Percentiles rank a stretch among this genome's conserved stretches.
Evolutionary conservation across 352 stramenopile species (phyloP).

Genomic region (Phytophthora sp.): DNA sequence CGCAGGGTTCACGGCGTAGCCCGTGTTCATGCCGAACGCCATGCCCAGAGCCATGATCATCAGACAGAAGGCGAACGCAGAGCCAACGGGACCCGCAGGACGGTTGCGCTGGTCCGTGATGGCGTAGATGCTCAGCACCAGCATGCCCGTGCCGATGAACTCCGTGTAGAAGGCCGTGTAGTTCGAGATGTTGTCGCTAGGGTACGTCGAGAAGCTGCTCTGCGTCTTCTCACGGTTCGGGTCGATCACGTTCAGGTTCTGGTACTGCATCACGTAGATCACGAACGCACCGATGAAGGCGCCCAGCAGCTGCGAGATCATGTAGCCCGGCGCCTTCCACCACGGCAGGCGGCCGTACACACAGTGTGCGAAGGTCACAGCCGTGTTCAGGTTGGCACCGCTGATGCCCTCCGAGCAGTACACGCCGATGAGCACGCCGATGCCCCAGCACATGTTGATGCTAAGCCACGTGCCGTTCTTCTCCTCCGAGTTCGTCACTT

Average conservation of each 20-base stretch:
- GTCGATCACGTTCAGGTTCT: conserved; percentile 47
- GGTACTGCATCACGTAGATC: conserved; percentile 58
- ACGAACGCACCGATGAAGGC: conserved; percentile 41
- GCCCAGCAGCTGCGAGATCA: conserved; percentile 46
- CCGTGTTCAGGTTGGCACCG: conserved; percentile 59
- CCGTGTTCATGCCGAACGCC: conserved; percentile 56
- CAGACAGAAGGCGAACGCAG: conserved; percentile 39
- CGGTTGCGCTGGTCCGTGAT: conserved; percentile 55
- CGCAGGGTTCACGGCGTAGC: conserved; percentile 58
- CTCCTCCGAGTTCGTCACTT: conserved; percentile 48
- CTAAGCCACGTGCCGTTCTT: conserved; percentile 56
- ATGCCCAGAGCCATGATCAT: conserved; percentile 63
- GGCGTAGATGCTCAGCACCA: conserved; percentile 50
- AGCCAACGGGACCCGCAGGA: conserved; percentile 30
- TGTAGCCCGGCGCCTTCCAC: conserved; percentile 48
- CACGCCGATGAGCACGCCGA: conserved; percentile 44
- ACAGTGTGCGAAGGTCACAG: conserved; percentile 49
- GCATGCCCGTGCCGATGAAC: conserved; percentile 53
- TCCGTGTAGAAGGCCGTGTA: conserved; percentile 58
- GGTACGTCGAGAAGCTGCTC: conserved; percentile 50
- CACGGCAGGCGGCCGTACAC: conserved; percentile 42
- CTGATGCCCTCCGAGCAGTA: conserved; percentile 46
- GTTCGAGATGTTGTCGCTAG: conserved; percentile 44
- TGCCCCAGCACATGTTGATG: conserved; percentile 34
- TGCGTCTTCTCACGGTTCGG: conserved; percentile 44